Base-by-base conservation (phyloP, 208 protist species). In the Wallacemonas sp. region DNA sequence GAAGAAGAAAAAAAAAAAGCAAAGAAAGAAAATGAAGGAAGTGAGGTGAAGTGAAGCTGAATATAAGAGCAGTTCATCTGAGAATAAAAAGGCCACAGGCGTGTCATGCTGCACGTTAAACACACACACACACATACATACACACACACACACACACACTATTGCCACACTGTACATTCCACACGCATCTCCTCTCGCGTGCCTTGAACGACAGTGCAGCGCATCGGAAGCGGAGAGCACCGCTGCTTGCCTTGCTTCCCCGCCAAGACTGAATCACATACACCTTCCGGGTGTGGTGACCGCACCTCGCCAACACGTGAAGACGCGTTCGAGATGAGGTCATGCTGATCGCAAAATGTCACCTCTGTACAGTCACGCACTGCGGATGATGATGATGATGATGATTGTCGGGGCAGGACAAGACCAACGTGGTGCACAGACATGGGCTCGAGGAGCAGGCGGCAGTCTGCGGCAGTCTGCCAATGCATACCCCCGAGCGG, bases 381-480 rank as follows among this genome's bases (percentile, higher is more conserved):
- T 49, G 9, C 9, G 17, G 44, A 49, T 49, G 44, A 49, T 8
- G 44, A 49, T 49, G 44, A 49, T 22, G 44, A 49, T 49, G 44
- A 22, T 6, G 44, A 42, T 0, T 11, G 17, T 42, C 17, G 45
- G 11, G 0, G 5, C 47, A n/a, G 11, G 47, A 39, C 51, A 2
- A 58, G 28, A 41, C 51, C 51, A 26, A 58, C 8, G n/a, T 42
- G 0, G 30, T 33, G 14, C 0, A 38, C 51, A 38, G 4, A 0
- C 51, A n/a, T 22, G 5, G 51, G 51, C 28, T 58, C 51, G 12
- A 58, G 31, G n/a, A 58, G n/a, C 4, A 58, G 51, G 5, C 51
- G 51, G n/a, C 51, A 58, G 28, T 58, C 51, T n/a, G 41, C 51
- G 6, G 28, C 51, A 14, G 33, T 26, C n/a, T 58, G 28, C 51